A percentile compares a stretch with the other conserved stretches of the same genome.
These are phyloP conservation scores for Phytophthora europaea DNA, from an alignment of 352 stramenopile species.

Conservation along the genomic window DNA sequence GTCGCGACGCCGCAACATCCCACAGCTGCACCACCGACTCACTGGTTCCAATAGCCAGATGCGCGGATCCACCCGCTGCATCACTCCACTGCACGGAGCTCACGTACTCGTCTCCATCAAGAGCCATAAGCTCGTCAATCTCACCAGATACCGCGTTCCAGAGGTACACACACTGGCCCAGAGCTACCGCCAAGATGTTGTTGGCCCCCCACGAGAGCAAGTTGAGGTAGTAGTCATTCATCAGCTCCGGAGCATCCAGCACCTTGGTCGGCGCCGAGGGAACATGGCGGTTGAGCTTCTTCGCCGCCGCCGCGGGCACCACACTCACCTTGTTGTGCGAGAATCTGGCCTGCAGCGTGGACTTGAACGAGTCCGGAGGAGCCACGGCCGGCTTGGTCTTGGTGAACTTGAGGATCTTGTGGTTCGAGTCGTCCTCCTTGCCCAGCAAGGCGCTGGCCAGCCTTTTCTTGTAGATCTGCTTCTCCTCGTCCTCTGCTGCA, in stretches of 20 bases:
- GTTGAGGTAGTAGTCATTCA: constrained; percentile 99
- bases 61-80: constrained; percentile 70
- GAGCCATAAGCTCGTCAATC: constrained; percentile 95
- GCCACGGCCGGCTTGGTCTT: constrained; percentile 96
- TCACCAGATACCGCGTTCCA: constrained; percentile 97
- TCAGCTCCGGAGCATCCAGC: constrained; percentile 98
- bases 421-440: constrained; percentile 72
- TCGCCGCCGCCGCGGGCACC: constrained; percentile 70
- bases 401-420: constrained; percentile 98
- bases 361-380: constrained; percentile 95
- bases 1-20: constrained; percentile 94
- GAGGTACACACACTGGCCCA: constrained; percentile 98
- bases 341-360: constrained; percentile 93
- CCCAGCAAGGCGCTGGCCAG: constrained; percentile 87
- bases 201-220: constrained; percentile 97
- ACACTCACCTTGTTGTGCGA: constrained; percentile 96
- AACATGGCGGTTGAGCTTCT: constrained; percentile 96
- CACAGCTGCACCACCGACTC: constrained; percentile 97
- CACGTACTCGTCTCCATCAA: constrained; percentile 95
- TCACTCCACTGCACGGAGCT: constrained; percentile 98
- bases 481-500: constrained; percentile 71
- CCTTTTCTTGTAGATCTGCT: constrained; percentile 86
- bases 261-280: constrained; percentile 96
- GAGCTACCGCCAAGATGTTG: constrained; percentile 98
- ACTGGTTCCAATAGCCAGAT: constrained; percentile 97